Conservation (phyloP, 2,329 filamentous ascomycete genomes). For the Epichloe uncinata region DNA sequence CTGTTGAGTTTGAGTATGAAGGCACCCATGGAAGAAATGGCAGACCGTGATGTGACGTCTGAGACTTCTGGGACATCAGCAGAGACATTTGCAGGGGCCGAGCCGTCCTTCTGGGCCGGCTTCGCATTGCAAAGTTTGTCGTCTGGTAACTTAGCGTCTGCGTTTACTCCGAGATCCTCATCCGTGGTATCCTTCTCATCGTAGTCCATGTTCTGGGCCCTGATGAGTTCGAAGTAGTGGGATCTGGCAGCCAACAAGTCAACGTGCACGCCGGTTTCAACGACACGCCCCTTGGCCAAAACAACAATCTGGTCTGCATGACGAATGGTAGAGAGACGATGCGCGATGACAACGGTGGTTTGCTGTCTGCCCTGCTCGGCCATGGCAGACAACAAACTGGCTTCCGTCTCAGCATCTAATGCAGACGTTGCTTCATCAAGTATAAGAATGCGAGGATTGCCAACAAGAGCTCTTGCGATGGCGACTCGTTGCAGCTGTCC, state of each 20-base stretch:
- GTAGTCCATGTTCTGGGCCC: slow-evolving; percentile 30
- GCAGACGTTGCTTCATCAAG: slow-evolving; percentile 10
- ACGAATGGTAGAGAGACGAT: slow-evolving; percentile 40
- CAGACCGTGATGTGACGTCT: background rate
- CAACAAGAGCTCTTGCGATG: slow-evolving; percentile 8
- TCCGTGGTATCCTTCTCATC: background rate
- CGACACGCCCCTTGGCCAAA: slow-evolving; percentile 37
- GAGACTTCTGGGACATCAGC: background rate
- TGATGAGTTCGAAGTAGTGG: slow-evolving; percentile 24
- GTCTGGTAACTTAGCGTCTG: background rate
- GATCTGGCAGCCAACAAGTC: slow-evolving; percentile 29
- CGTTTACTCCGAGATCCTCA: background rate
- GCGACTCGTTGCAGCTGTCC: slow-evolving; percentile 9
- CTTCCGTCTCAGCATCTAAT: slow-evolving; percentile 14
- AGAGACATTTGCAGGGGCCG: slow-evolving; percentile 12
- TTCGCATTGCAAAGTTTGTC: background rate
- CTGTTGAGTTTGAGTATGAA: background rate
- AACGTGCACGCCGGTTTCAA: slow-evolving; percentile 46
- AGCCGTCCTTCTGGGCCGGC: background rate
- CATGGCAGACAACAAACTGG: slow-evolving; percentile 16
- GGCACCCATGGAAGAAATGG: background rate
- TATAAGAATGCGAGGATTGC: slow-evolving; percentile 12
- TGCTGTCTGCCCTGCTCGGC: background rate
- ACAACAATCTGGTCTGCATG: slow-evolving; percentile 51
- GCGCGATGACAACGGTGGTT: slow-evolving; percentile 50